Base-by-base conservation (phyloP, 768 basidiomycete species). In the Collybiopsis luxurians region DNA sequence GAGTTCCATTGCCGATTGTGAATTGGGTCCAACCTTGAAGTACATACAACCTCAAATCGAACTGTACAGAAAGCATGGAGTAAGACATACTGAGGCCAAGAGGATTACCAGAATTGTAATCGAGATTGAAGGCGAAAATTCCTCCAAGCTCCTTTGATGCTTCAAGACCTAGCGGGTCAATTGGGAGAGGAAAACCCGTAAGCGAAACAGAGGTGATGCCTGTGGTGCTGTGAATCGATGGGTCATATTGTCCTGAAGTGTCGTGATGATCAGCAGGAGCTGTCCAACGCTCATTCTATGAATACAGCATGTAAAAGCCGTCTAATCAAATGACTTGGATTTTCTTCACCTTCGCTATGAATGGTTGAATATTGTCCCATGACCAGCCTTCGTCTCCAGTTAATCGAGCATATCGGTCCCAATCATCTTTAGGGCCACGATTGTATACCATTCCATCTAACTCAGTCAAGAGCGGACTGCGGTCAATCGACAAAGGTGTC, bases 341-440 rank as follows among this genome's bases (percentile, higher is more conserved):
- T 34, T 21, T 23, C 21, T 38, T 11, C 26, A 68, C 69, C 60
- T 65, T 67, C 34, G 52, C 54, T 53, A 64, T 60, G 39, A 64
- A 70, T 4, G 64, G 61, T 24, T 63, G 50, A 23, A 71, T 39
- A n/a, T 31, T 45, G 19, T 69, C 56, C 70, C 70, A 71, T 3
- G 64, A 65, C 70, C 70, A 71, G 2, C 69, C 65, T 3, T 38
- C 38, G 55, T 70, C 69, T 4, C 61, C 63, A 3, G 65, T 61
- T 19, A 65, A 46, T 11, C 49, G 38, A 4, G 70, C 70, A 30
- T 53, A 65, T 13, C 63, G 59, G 44, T 69, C 63, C 26, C 53
- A 70, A 45, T 69, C 67, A n/a, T 69, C 64, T 15, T 53, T 34
- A 0, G 69, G 63, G 4, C 67, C 69, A 7, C 68, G 64, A 3